Base-by-base conservation (phyloP, 192 early-diverging fungal genomes). In the Podochytrium sp. region DNA sequence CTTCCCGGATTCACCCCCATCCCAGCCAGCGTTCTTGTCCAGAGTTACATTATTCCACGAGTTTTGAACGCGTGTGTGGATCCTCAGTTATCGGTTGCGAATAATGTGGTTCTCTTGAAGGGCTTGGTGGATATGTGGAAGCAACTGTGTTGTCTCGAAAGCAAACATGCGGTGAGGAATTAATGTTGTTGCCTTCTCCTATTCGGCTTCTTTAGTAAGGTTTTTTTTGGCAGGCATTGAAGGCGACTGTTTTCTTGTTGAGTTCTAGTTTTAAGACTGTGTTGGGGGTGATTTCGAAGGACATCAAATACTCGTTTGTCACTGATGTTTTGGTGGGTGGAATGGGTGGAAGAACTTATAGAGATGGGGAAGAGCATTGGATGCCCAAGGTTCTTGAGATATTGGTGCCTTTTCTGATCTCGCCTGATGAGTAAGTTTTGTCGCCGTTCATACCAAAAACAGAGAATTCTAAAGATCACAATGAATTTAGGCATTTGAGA, bases 111-210 rank as follows among this genome's bases (percentile, higher is more conserved):
- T 4, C 12, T 74, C 5, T 65, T 74, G 43, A 42, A 52, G 23
- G 5, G 47, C 6, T 41, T 65, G n/a, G 34, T 29, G 5, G 53
- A 32, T 16, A 74, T 74, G 72, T 74, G 72, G 72, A 74, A 74
- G 51, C 12, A 16, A 5, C 33, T 74, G 38, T 65, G 61, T 39
- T 18, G 29, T 6, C 35, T 74, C 18, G 72, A 74, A 53, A 7
- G 18, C 30, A 25, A 25, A 18, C 23, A 29, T 42, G 29, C 34
- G 7, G 72, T 74, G 4, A 52, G 61, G 10, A n/a, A 56, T n/a
- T 51, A 20, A 1, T 60, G 25, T 29, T 33, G 16, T 1, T 56
- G 43, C 1, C 0, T 20, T 2, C 30, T 16, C 32, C 18, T 67
- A 25, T 4, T 67, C 3, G n/a, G 12, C 0, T 2, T 30, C 34